Base-by-base conservation (phyloP, 2,329 filamentous ascomycete species). In the Beauveria medogensis region DNA sequence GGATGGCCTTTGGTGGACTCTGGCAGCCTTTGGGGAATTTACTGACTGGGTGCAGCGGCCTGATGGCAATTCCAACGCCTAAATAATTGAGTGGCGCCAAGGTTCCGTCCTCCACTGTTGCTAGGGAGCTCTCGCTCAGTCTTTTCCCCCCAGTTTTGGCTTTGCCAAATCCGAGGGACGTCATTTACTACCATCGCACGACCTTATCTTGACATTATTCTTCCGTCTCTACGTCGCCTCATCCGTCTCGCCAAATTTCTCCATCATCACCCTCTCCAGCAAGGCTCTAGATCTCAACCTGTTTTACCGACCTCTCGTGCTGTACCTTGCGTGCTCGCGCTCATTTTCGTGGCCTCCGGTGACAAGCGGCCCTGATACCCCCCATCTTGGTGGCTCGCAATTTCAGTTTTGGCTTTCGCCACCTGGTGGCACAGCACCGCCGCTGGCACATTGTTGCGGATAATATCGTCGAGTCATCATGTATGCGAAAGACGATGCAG, bases 161-260 rank as follows among this genome's bases (percentile, higher is more conserved):
- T 50, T 58, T 46, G 24, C 40, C 47, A 51, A 30, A 28, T 16
- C 53, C 37, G 52, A 52, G 37, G 59, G 46, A 61, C 59, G 59
- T 61, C 59, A 61, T 61, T 44, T 56, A 46, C 53, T 51, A 47
- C 44, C 59, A 56, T 55, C 53, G 46, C 52, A 61, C 59, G 59
- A 51, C 53, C 57, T 46, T 26, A 56, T 44, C 53, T 55, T 46
- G 22, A 34, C 44, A 20, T 12, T 43, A 41, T 24, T 46, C 46
- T 52, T 26, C 40, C 18, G 20, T 41, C 26, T 56, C 53, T 48
- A 18, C 58, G 41, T 55, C 43, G 40, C 57, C 58, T 52, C 20
- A 43, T 48, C 20, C 28, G 12, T 22, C 20, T 28, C 24, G 22
- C 41, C n/a, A 34, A 41, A 51, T 26, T 28, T 16, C 18, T 28